Base-by-base conservation (phyloP, 108 stramenopile species). In the Discostella stelligeroides region DNA sequence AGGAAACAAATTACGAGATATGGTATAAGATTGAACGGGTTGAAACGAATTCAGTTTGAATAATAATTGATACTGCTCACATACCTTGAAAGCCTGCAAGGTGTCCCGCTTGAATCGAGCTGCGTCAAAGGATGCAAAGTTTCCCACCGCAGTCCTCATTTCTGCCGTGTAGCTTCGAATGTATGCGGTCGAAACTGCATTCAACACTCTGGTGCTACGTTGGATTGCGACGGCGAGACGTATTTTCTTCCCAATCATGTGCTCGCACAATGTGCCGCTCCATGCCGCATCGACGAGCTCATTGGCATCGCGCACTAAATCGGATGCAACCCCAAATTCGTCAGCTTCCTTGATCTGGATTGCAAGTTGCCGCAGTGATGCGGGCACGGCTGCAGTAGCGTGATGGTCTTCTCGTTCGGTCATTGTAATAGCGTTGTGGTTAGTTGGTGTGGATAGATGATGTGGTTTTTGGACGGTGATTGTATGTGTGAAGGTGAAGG, bases 331-430 rank as follows among this genome's bases (percentile, higher is more conserved):
- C 17, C 1, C 11, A 17, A 10, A 56, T 30, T 56, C 55, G 34
- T 56, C 55, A 18, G 34, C 55, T 2, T 56, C 55, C 17, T 37
- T 27, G 21, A 51, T 51, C 51, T 51, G 51, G 21, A 2, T 23
- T 23, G 20, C 51, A 23, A 51, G 51, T 51, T 51, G 9, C 21
- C 51, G 51, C 25, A 51, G 51, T 27, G 51, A 51, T 51, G 23
- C 51, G 23, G 51, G 51, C 51, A 51, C 51, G 27, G 51, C 24
- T n/a, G n/a, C n/a, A n/a, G n/a, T n/a, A n/a, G n/a, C n/a, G n/a
- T n/a, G n/a, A n/a, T n/a, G n/a, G n/a, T n/a, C n/a, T n/a, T n/a
- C n/a, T n/a, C n/a, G n/a, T n/a, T n/a, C n/a, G n/a, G n/a, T n/a
- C n/a, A n/a, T n/a, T n/a, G n/a, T n/a, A n/a, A n/a, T n/a, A n/a